Evolutionary conservation across 2,329 filamentous ascomycete genomes (phyloP).

Genomic region (Colletotrichum siamense): DNA sequence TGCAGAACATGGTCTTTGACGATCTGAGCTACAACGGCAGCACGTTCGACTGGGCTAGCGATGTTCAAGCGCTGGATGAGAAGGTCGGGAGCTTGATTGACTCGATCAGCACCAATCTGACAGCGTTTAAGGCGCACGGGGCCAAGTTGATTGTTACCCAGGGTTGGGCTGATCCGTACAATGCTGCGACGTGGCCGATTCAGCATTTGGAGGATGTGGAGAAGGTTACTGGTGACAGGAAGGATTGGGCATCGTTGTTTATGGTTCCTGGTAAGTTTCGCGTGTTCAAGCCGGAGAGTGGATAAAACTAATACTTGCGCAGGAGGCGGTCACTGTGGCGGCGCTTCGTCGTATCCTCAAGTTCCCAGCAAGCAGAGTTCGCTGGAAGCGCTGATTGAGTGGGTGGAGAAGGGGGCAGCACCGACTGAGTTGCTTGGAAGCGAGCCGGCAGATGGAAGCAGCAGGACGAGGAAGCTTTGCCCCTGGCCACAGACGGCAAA

Average conservation of each 20-base stretch:
- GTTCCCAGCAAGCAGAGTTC: background rate
- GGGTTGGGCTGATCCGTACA: background rate
- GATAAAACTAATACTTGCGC: fast-evolving
- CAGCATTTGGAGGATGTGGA: conserved; percentile 31
- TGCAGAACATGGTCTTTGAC: conserved; percentile 13
- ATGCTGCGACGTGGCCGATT: conserved; percentile 4
- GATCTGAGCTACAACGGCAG: background rate
- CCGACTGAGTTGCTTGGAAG: background rate
- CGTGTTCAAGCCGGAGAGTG: fast-evolving
- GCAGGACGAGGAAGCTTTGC: background rate
- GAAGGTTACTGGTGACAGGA: conserved; percentile 25
- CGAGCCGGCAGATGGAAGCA: background rate
- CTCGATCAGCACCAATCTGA: background rate
- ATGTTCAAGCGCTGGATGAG: background rate
- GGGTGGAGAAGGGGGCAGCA: background rate
- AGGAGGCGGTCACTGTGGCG: conserved; percentile 10
- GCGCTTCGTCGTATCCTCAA: background rate
- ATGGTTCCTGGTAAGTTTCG: background rate
- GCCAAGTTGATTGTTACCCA: background rate
- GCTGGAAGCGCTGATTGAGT: background rate
- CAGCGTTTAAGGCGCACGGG: background rate
- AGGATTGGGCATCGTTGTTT: background rate
- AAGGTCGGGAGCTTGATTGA: conserved; percentile 4
- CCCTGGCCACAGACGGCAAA: background rate
- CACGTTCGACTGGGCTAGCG: background rate